phyloP scores from a whole-genome alignment of 768 basidiomycete species.

The Cystobasidium onofrii region DNA sequence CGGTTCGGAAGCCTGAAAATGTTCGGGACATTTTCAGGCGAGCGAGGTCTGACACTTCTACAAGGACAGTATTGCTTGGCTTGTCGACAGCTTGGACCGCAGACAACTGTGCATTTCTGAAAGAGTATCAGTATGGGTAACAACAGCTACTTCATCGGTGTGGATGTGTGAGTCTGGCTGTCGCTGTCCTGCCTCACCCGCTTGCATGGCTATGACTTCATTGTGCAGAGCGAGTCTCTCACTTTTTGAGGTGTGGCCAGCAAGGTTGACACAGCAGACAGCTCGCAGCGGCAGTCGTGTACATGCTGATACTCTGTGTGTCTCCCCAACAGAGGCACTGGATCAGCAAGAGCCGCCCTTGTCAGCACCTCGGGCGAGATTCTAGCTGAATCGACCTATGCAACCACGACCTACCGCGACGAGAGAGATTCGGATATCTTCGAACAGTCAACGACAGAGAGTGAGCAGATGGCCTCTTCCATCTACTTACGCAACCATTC shows the following conservation, averaged over 20 bases:
- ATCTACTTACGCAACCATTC: neutral
- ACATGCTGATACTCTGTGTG: neutral
- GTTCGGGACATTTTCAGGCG: no score
- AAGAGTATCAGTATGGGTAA: neutral
- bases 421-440: slow-evolving; percentile 79
- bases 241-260: neutral
- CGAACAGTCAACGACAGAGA: slow-evolving; percentile 85
- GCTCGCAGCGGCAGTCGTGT: no score
- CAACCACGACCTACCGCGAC: slow-evolving; percentile 79
- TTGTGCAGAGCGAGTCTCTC: neutral
- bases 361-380: slow-evolving; percentile 52
- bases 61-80: no score
- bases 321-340: slow-evolving; percentile 62
- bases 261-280: neutral
- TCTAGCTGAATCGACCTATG: slow-evolving; percentile 67
- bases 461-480: slow-evolving; percentile 64
- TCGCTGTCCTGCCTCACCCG: neutral
- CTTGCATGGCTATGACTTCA: neutral
- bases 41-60: no score
- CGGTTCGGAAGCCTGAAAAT: no score
- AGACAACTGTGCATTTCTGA: no score
- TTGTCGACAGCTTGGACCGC: no score
- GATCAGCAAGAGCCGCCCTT: slow-evolving; percentile 80
- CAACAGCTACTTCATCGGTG: neutral
- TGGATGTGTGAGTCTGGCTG: slow-evolving; percentile 4